Evolutionary conservation across 345 rosid species (phyloP).

Genomic region (rapeseed (Brassica napus)): Da-Ae NC_063436.1:17440501-17441000

Average conservation of each 20-base stretch:
- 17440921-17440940: slow-evolving; percentile 38
- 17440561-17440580: too few species aligned
- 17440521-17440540: too few species aligned
- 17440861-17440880: slow-evolving; percentile 35
- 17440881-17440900: slow-evolving; percentile 50
- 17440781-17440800: not conserved
- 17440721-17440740: not conserved
- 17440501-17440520: too few species aligned
- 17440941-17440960: slow-evolving; percentile 44
- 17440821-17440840: not conserved
- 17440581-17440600: too few species aligned
- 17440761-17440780: not conserved
- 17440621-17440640: too few species aligned
- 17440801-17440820: not conserved
- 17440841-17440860: not conserved
- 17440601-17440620: too few species aligned
- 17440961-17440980: slow-evolving; percentile 36
- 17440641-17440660: too few species aligned
- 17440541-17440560: too few species aligned
- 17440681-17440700: not conserved
- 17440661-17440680: not conserved
- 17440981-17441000: slow-evolving; percentile 42
- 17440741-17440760: not conserved
- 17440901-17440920: slow-evolving; percentile 44
- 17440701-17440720: not conserved